Evolutionary conservation across 352 stramenopile species (phyloP), one percentile per base, ranked within the genome.

Genomic region (Pythium scleroteichum): DNA sequence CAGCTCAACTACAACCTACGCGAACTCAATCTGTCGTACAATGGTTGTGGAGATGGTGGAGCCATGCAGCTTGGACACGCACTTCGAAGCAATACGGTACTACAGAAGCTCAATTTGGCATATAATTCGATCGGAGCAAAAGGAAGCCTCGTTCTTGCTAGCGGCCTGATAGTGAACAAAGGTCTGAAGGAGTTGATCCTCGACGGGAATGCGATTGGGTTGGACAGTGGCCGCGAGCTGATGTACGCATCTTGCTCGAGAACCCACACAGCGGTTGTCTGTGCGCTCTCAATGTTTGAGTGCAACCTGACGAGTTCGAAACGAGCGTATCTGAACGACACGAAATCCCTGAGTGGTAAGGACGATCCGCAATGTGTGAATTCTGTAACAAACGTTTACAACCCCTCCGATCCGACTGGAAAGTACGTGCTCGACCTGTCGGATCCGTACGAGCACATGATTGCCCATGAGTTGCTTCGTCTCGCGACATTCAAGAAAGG

Each of bases 401-500:
- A 92, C 22, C 71, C 77, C 0, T 70, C 53, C 3, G 68, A 90
- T 26, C 81, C 81, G 14, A 74, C 66, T 1, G 82, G 84, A 4
- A 64, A 63, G 26, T 95, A 93, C 54, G 29, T 66, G 0, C 59
- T 95, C 0, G 73, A 90, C 29, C 55, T 93, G n/a, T 72, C 68
- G 16, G 78, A 89, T 27, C 73, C 85, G 4, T 95, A 91, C 60
- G 83, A 91, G 40, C 63, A 82, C 59, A 88, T 90, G 71, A 83
- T 95, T 17, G 78, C 80, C 0, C 75, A 84, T 22, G 79, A 90
- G 24, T 46, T 95, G 19, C 68, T 93, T 5, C 81, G 81, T 3
- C 52, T 93, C 6, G 83, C 83, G 8, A 82, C 76, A 35, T 76
- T 73, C 24, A 72, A 88, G 17, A 35, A 47, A 1, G 76, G 71